Evolutionary conservation across 2,329 filamentous ascomycete species (phyloP).

Genomic region (Fusarium pseudonygamai): DNA sequence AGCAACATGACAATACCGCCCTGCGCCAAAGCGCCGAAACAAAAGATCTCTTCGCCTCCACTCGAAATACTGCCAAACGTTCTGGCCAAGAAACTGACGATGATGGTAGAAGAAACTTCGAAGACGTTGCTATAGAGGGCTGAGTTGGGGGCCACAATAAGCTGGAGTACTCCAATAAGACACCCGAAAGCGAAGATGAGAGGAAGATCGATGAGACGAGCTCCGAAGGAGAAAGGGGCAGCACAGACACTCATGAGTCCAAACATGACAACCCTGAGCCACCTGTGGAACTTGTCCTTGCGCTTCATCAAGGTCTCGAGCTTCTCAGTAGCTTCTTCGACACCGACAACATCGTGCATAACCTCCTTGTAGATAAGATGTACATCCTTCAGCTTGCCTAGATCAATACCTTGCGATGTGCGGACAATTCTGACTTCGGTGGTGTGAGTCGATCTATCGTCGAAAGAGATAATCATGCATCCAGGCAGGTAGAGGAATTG

Average conservation of each 20-base stretch:
- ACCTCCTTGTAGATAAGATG: constrained; percentile 73
- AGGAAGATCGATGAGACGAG: constrained; percentile 76
- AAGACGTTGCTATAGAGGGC: constrained; percentile 74
- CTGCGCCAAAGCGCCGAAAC: constrained; percentile 72
- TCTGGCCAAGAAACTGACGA: constrained; percentile 70
- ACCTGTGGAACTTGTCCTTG: constrained; percentile 62
- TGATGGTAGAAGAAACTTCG: constrained; percentile 68
- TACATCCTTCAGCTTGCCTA: constrained; percentile 69
- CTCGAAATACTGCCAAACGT: constrained; percentile 68
- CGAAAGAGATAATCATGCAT: constrained; percentile 93
- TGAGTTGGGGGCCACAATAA: constrained; percentile 74
- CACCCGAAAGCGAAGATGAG: constrained; percentile 76
- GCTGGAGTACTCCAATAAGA: constrained; percentile 74
- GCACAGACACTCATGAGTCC: constrained; percentile 77
- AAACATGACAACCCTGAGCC: constrained; percentile 69
- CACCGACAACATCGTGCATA: constrained; percentile 67
- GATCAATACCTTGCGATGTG: constrained; percentile 65
- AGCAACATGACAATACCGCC: constrained; percentile 73
- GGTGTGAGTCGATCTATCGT: constrained; percentile 72
- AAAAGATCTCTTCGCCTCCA: constrained; percentile 60
- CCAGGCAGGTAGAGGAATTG: constrained; percentile 91
- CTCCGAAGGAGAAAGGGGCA: constrained; percentile 79
- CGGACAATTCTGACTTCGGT: constrained; percentile 74
- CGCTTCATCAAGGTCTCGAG: constrained; percentile 65
- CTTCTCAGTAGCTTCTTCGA: constrained; percentile 64